Conservation (phyloP, 2,329 filamentous ascomycete species). For the Talaromyces funiculosus region DNA sequence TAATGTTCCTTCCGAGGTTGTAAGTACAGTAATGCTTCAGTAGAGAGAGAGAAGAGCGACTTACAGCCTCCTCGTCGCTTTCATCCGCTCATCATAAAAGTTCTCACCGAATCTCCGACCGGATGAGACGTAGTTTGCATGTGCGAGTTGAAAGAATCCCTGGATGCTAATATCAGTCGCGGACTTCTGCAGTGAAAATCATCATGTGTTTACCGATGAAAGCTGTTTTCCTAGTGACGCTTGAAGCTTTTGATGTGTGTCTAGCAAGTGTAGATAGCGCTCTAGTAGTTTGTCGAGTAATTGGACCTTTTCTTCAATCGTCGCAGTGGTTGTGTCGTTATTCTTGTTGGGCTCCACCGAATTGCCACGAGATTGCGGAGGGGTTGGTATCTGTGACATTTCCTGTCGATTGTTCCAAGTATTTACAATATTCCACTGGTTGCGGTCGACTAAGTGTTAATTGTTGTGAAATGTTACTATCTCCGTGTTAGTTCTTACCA, state of each 20-base stretch:
- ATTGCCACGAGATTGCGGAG: constrained; percentile 27
- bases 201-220: constrained; percentile 31
- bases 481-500: neutral
- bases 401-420: too few species aligned
- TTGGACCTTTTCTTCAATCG: constrained; percentile 24
- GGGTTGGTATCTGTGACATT: constrained; percentile 32
- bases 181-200: neutral
- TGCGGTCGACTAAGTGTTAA: too few species aligned
- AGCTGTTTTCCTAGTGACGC: constrained; percentile 31
- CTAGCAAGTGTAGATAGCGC: constrained; percentile 39
- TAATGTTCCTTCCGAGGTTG: neutral
- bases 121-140: constrained; percentile 44
- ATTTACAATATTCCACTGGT: too few species aligned
- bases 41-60: neutral
- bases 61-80: constrained; percentile 40
- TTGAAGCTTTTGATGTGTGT: constrained; percentile 39
- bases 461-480: neutral
- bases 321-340: constrained; percentile 12
- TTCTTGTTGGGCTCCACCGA: constrained; percentile 24
- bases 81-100: constrained; percentile 49
- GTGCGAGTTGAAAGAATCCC: constrained; percentile 45
- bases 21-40: neutral
- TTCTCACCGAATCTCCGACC: constrained; percentile 44
- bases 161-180: constrained; percentile 19
- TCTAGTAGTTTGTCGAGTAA: constrained; percentile 38